A percentile compares a stretch with the other conserved stretches of the same genome.
phyloP scores from a whole-genome alignment of 192 early-diverging fungal genomes.

The Phlyctochytrium bullatum region DNA sequence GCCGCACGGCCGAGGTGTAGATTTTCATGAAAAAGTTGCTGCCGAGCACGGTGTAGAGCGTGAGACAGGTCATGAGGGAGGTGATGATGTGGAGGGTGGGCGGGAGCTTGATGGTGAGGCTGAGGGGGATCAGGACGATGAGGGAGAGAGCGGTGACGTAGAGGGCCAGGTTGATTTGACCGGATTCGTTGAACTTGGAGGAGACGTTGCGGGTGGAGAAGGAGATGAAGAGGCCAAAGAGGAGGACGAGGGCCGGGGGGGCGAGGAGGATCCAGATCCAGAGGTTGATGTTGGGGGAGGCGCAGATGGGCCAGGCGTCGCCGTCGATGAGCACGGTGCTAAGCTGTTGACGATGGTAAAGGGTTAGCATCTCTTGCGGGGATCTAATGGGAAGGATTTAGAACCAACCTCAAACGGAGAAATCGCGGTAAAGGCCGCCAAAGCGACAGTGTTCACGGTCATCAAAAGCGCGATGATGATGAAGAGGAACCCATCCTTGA shows the following conservation, averaged over 20 bases:
- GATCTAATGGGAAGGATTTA: too few species aligned
- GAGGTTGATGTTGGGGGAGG: neutral
- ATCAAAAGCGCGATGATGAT: neutral
- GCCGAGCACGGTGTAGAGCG: constrained; percentile 12
- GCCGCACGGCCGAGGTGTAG: neutral
- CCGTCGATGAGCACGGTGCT: neutral
- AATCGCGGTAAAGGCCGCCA: constrained; percentile 5
- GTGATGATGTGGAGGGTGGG: constrained; percentile 13
- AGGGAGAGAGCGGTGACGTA: constrained; percentile 17
- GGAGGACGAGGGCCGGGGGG: constrained; percentile 6
- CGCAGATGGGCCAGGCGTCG: constrained; percentile 15
- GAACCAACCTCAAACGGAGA: constrained; percentile 13
- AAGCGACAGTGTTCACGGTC: constrained; percentile 2
- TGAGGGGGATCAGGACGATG: constrained; percentile 13
- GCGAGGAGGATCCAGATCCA: constrained; percentile 22
- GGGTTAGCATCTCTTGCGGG: neutral
- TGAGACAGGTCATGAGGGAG: neutral
- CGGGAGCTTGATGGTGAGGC: constrained; percentile 20
- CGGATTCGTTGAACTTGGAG: constrained; percentile 19
- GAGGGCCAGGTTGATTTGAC: constrained; percentile 14
- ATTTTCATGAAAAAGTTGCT: constrained; percentile 21
- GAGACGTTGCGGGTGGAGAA: constrained; percentile 20
- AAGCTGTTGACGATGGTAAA: neutral
- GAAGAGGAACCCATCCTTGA: neutral
- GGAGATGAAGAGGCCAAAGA: constrained; percentile 4